phyloP scores from a whole-genome alignment of 208 protist species.

The Leishmania braziliensis region DNA sequence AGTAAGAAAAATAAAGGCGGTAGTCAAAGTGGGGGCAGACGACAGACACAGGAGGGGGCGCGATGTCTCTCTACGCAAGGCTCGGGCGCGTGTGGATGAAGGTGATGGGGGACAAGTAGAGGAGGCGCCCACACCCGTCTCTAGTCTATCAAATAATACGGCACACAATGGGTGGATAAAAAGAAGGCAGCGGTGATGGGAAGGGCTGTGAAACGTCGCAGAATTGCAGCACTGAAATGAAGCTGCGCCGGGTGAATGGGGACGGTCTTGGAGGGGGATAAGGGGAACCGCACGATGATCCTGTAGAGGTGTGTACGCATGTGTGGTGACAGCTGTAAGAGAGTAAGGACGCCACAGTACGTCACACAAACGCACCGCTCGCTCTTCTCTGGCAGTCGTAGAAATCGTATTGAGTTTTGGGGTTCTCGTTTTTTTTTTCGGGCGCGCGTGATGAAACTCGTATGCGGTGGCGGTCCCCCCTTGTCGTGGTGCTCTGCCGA shows the following conservation, averaged over 20 bases:
- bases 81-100: no score
- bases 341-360: background rate
- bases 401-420: no score
- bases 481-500: background rate
- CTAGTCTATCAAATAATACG: background rate
- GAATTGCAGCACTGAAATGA: background rate
- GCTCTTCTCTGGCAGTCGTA: background rate
- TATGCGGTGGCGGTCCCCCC: background rate
- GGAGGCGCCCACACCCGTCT: background rate
- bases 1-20: background rate
- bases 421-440: background rate
- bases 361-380: background rate
- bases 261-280: background rate
- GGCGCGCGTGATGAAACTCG: background rate
- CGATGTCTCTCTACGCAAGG: no score
- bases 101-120: background rate
- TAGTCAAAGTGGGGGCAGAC: background rate
- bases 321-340: background rate
- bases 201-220: background rate
- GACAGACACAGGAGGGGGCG: background rate
- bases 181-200: background rate
- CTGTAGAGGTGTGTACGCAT: background rate
- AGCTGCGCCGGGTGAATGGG: background rate
- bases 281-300: background rate
- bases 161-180: background rate